Evolutionary conservation across 2,329 filamentous ascomycete genomes (phyloP).

Genomic region (Arthroderma sp.): DNA sequence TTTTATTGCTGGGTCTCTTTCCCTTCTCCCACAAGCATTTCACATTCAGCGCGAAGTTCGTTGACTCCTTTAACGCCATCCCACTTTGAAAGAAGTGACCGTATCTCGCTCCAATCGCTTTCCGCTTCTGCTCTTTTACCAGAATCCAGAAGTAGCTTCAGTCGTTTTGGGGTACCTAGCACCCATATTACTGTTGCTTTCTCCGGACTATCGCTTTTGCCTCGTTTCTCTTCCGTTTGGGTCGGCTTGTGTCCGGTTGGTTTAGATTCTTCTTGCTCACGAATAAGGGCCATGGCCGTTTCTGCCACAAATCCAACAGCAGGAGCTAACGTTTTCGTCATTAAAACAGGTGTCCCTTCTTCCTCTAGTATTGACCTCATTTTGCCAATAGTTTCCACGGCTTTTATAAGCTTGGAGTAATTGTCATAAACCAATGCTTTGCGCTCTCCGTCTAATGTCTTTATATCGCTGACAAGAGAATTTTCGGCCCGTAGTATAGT

Average conservation of each 20-base stretch:
- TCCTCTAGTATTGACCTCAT: slow-evolving; percentile 40
- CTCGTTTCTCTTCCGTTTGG: slow-evolving; percentile 18
- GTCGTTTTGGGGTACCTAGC: slow-evolving; percentile 29
- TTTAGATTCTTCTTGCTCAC: slow-evolving; percentile 29
- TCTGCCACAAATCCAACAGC: slow-evolving; percentile 35
- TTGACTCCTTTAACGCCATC: slow-evolving; percentile 33
- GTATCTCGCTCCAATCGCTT: slow-evolving; percentile 33
- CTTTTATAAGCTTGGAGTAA: slow-evolving; percentile 91
- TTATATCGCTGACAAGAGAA: slow-evolving; percentile 53
- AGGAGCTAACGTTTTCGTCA: slow-evolving; percentile 35
- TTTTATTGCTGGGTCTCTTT: background rate
- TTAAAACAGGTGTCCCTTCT: slow-evolving; percentile 33
- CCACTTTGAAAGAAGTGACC: slow-evolving; percentile 32
- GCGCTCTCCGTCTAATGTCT: slow-evolving; percentile 85
- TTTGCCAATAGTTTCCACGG: slow-evolving; percentile 87
- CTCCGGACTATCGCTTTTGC: slow-evolving; percentile 20
- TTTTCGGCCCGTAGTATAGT: slow-evolving; percentile 37
- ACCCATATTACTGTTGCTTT: slow-evolving; percentile 37
- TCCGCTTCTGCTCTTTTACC: slow-evolving; percentile 31
- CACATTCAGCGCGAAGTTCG: slow-evolving; percentile 30
- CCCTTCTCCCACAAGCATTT: slow-evolving; percentile 21
- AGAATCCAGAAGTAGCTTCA: slow-evolving; percentile 29
- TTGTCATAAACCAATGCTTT: slow-evolving; percentile 98
- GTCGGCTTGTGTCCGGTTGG: slow-evolving; percentile 16
- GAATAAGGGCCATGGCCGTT: slow-evolving; percentile 30